Conservation (phyloP, 1,284 basidiomycete species). For the Sphaerobolus stellatus region DNA sequence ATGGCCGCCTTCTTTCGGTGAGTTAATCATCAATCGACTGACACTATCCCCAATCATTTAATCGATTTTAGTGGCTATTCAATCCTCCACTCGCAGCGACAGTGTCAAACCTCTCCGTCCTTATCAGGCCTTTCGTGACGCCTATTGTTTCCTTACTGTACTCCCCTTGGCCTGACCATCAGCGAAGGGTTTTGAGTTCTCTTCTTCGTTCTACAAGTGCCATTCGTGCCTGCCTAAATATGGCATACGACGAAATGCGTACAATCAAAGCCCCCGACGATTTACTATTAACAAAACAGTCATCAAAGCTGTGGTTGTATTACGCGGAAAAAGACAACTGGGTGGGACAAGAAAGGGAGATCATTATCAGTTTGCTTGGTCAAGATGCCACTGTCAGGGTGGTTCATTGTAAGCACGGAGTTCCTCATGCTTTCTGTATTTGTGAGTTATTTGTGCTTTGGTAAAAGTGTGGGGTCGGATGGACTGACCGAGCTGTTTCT, state of each 20-base stretch:
- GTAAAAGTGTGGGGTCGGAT: neutral
- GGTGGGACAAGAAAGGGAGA: constrained; percentile 49
- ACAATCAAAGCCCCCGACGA: constrained; percentile 50
- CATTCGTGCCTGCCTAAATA: constrained; percentile 49
- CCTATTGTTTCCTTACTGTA: constrained; percentile 27
- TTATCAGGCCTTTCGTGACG: constrained; percentile 23
- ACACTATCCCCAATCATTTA: neutral
- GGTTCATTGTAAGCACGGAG: constrained; percentile 41
- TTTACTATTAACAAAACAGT: constrained; percentile 38
- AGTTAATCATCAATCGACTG: constrained; percentile 11
- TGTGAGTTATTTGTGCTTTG: constrained; percentile 37
- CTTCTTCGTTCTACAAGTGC: constrained; percentile 48
- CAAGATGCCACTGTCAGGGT: constrained; percentile 34
- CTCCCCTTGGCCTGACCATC: constrained; percentile 45
- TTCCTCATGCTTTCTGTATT: constrained; percentile 67
- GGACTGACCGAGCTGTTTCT: too few species aligned
- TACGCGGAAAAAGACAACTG: constrained; percentile 58
- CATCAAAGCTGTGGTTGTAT: constrained; percentile 47
- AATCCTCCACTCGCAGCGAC: constrained; percentile 42
- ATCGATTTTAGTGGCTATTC: constrained; percentile 47
- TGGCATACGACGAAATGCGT: constrained; percentile 65
- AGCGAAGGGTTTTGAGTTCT: constrained; percentile 45
- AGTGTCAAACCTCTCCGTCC: constrained; percentile 37
- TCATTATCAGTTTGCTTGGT: constrained; percentile 39
- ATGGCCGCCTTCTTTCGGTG: constrained; percentile 45